phyloP scores from a whole-genome alignment of 2,329 filamentous ascomycete genomes.

The Neopestalotiopsis sp. region DNA sequence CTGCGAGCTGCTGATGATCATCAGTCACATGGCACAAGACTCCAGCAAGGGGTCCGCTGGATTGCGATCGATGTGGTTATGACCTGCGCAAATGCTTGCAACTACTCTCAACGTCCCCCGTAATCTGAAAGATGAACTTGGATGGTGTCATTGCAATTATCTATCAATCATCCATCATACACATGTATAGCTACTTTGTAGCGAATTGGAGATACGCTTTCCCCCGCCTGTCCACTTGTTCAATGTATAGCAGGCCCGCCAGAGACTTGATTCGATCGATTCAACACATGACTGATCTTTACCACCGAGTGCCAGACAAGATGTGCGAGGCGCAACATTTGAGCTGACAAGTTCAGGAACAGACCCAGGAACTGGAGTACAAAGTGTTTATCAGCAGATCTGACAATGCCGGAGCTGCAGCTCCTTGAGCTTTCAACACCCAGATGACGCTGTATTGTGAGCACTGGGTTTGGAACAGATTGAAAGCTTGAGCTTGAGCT shows the following conservation, averaged over 20 bases:
- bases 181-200: not conserved
- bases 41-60: not conserved
- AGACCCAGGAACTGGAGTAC: not conserved
- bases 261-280: not conserved
- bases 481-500: constrained; percentile 1
- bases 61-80: not conserved
- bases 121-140: not conserved
- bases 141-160: not conserved
- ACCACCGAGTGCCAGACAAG: not conserved
- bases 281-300: not conserved
- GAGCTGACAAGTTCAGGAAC: not conserved
- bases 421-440: not conserved
- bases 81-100: not conserved
- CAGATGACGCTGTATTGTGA: not conserved
- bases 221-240: no score
- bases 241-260: not conserved
- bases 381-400: not conserved
- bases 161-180: not conserved
- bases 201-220: not conserved
- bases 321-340: not conserved
- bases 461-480: not conserved
- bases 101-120: not conserved
- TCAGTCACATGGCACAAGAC: not conserved
- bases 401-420: not conserved
- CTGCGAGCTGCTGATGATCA: not conserved